These are phyloP conservation scores for Auricularia sp. DNA, from an alignment of 768 basidiomycete species.

Conservation along the genomic window DNA sequence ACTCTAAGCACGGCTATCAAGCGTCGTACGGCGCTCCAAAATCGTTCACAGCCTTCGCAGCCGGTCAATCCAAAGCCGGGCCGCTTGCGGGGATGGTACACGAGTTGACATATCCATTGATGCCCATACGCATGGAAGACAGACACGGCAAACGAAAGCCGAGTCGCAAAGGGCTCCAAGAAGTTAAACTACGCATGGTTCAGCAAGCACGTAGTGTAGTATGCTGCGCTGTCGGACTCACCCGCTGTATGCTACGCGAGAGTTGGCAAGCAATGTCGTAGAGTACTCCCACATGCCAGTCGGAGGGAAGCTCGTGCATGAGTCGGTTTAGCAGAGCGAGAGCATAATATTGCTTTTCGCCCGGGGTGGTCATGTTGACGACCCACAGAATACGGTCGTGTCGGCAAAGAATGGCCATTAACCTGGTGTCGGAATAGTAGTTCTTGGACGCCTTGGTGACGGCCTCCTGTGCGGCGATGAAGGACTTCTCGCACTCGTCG, in stretches of 20 bases:
- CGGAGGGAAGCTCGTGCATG: not conserved
- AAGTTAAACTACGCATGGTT: conserved; percentile 4
- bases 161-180: not conserved
- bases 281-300: not conserved
- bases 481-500: conserved; percentile 4
- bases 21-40: conserved; percentile 3
- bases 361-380: conserved; percentile 3
- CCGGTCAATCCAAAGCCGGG: conserved; percentile 2
- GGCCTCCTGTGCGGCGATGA: conserved; percentile 4
- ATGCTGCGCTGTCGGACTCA: too few relatives aligned
- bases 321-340: not conserved
- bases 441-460: conserved; percentile 1
- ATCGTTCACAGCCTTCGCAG: conserved; percentile 6
- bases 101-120: conserved; percentile 6
- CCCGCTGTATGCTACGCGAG: not conserved
- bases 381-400: conserved; percentile 2
- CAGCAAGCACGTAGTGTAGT: too few relatives aligned
- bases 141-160: conserved; percentile 1
- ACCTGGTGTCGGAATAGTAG: conserved; percentile 5
- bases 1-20: not conserved
- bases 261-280: conserved; percentile 7
- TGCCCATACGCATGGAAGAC: conserved; percentile 6
- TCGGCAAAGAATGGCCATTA: conserved; percentile 1
- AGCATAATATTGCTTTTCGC: conserved; percentile 3
- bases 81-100: conserved; percentile 3